These are phyloP conservation scores for Andrographis paniculata DNA, from an alignment of 305 asterid genomes.

Conservation along the genomic window DNA sequence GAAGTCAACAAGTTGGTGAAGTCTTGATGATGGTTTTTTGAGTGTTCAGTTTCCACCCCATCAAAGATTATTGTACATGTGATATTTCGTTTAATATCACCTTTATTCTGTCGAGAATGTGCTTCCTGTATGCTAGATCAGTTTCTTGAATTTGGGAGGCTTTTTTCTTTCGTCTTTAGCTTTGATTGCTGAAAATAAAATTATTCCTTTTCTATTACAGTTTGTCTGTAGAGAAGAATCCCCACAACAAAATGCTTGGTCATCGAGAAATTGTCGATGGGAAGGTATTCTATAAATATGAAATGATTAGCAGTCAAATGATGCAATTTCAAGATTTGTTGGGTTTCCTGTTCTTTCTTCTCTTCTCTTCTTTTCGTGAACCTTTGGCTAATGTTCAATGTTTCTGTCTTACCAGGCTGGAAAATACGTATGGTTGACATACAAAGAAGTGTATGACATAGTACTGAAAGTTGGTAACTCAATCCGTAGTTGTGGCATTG, in stretches of 20 bases:
- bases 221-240: constrained; percentile 75
- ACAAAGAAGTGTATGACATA: constrained; percentile 72
- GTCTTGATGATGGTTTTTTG: no score
- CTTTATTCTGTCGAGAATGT: no score
- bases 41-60: no score
- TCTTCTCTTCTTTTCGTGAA: constrained; percentile 9
- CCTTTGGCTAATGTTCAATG: constrained; percentile 22
- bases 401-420: constrained; percentile 52
- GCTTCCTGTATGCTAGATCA: constrained; percentile 9
- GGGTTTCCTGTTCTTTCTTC: neutral
- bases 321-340: constrained; percentile 14
- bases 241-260: constrained; percentile 86
- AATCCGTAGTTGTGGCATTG: constrained; percentile 73
- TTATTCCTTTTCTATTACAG: constrained; percentile 31
- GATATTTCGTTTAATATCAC: no score
- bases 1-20: no score
- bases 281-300: constrained; percentile 40
- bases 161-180: constrained; percentile 1
- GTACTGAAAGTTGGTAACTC: constrained; percentile 85
- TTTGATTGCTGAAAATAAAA: constrained; percentile 11
- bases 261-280: constrained; percentile 65
- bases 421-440: constrained; percentile 75
- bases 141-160: neutral
- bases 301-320: constrained; percentile 14
- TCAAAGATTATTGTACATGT: no score